Evolutionary conservation across 2,329 filamentous ascomycete genomes (phyloP), one percentile per base, ranked within the genome.

Genomic region (Fusarium anguioides): DNA sequence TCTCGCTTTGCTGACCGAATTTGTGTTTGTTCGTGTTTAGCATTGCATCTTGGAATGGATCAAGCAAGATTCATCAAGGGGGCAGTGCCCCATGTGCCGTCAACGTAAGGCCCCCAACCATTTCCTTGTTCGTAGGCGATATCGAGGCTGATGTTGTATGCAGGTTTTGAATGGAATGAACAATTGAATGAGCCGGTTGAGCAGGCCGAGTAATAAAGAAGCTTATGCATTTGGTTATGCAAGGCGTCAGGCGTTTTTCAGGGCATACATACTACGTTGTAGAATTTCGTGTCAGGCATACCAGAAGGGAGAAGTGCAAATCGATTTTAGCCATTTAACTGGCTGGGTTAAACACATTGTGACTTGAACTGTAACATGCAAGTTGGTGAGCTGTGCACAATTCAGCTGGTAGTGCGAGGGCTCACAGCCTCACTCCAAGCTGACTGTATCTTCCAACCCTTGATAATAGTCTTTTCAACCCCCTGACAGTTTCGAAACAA

Each of bases 1-100:
- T 23, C 18, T 55, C 53, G 37, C 69, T 72, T 45, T 58, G 45
- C 70, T 72, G 61, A 72, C 59, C 47, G 26, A 14, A 12, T 31
- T 29, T 40, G 26, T 42, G 29, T 57, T 45, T 42, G 29, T 55
- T 42, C 33, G 35, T 31, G 41, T 60, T 42, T 72, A 97, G 94
- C 96, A 99, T 80, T 99, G 96, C 79, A 96, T 99, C 72, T 85
- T 91, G 72, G 92, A 94, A 74, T 99, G 96, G 96, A 93, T 99
- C 72, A 93, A 96, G 75, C 94, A 97, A 77, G 96, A 98, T 66
- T 90, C 93, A 14, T 92, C 94, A 26, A 95, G 94, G 73, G 95
- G 95, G 21, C 91, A 97, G 67, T 99, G 96, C 77, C 96, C 96
- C 26, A 98, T 99, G 96, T 99, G 96, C 77, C 88, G 96, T 70